A percentile compares a stretch with the other conserved stretches of the same genome.
phyloP scores from a whole-genome alignment of 768 basidiomycete species.

The Clitopilus hobsonii region DNA sequence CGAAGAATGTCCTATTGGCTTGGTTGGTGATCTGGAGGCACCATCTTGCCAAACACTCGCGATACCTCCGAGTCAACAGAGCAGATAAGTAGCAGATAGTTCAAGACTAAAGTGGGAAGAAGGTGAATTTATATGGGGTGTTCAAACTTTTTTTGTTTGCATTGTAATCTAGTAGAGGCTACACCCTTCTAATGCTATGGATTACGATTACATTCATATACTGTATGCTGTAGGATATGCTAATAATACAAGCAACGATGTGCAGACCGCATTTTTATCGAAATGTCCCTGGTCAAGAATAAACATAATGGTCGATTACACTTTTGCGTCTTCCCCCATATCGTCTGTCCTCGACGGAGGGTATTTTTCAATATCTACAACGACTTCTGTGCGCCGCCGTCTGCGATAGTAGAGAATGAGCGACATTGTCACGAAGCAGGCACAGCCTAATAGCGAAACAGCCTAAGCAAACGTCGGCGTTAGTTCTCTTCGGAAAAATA shows the following conservation, averaged over 20 bases:
- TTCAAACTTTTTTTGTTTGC: not conserved
- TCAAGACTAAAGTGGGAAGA: not conserved
- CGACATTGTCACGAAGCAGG: not conserved
- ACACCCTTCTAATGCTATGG: not conserved
- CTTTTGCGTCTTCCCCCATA: not conserved
- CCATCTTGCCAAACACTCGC: too few species aligned
- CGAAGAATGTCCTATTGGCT: too few species aligned
- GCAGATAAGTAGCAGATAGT: too few species aligned
- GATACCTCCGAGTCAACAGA: too few species aligned
- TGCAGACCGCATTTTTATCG: not conserved
- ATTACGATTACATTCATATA: not conserved
- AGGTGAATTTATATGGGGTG: not conserved
- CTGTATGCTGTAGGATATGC: not conserved
- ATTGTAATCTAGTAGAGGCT: not conserved
- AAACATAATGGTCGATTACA: not conserved
- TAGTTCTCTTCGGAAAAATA: not conserved
- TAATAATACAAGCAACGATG: not conserved
- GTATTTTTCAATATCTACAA: not conserved
- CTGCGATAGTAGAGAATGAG: not conserved
- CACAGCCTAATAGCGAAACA: not conserved
- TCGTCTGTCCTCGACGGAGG: not conserved
- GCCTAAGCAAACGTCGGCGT: not conserved
- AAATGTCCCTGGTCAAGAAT: not conserved
- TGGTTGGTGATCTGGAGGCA: too few species aligned
- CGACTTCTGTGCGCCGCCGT: not conserved